Percentiles rank a stretch among this genome's conserved stretches.
Conservation (phyloP, 2,329 filamentous ascomycete genomes). For the Pseudogymnoascus sp. region DNA sequence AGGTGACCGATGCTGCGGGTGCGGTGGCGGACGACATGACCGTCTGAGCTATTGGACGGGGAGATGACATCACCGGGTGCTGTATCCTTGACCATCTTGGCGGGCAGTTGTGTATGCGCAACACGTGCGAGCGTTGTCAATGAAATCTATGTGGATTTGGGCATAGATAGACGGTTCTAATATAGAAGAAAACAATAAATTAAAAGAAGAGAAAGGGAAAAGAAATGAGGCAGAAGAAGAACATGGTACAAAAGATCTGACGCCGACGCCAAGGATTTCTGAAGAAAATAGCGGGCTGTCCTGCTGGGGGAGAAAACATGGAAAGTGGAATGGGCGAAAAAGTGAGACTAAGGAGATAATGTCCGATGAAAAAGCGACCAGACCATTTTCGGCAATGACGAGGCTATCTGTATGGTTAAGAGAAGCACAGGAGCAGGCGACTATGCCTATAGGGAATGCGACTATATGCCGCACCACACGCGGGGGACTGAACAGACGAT, state of each 20-base stretch:
- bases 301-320: neutral
- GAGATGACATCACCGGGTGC: neutral
- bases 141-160: conserved; percentile 15
- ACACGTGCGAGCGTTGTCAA: conserved; percentile 14
- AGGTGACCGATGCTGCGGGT: conserved; percentile 9
- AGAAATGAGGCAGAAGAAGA: neutral
- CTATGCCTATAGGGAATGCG: neutral
- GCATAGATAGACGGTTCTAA: neutral
- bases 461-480: neutral
- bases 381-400: neutral
- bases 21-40: neutral
- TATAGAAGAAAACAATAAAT: neutral
- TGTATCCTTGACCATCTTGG: neutral
- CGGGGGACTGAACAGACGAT: neutral
- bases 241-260: neutral
- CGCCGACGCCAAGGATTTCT: neutral
- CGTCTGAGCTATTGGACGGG: neutral
- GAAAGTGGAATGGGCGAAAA: neutral
- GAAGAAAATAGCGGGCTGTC: neutral
- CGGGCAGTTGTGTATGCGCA: conserved; percentile 8
- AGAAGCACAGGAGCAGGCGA: neutral
- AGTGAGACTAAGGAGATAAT: neutral
- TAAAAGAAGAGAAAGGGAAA: neutral
- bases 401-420: neutral
- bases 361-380: neutral